Percentiles rank a stretch among this genome's conserved stretches.
phyloP scores from a whole-genome alignment of 495 filamentous ascomycete species.

The Penicillium dipodomyicola region DNA sequence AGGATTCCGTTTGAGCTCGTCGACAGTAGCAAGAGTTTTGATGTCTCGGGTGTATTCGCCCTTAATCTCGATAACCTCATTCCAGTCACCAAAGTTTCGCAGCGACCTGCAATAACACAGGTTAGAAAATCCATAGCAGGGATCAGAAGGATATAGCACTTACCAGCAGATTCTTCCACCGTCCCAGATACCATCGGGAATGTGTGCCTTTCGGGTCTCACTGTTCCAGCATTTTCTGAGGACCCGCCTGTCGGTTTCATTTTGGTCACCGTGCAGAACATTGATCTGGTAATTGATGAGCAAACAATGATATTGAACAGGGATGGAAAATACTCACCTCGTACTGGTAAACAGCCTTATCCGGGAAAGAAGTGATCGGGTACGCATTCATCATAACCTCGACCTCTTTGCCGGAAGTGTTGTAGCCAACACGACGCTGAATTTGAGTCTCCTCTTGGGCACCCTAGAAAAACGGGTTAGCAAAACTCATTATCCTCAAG shows the following conservation, averaged over 20 bases:
- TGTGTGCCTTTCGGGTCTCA: slow-evolving; percentile 48
- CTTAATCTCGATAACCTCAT: slow-evolving; percentile 8
- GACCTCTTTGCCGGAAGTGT: slow-evolving; percentile 55
- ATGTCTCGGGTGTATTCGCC: slow-evolving; percentile 2
- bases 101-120: slow-evolving; percentile 32
- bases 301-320: not conserved
- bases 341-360: slow-evolving; percentile 68
- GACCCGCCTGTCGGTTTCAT: slow-evolving; percentile 15
- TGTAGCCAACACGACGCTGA: slow-evolving; percentile 40
- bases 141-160: slow-evolving; percentile 19
- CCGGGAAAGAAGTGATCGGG: slow-evolving; percentile 54
- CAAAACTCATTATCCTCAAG: not conserved
- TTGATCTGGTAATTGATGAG: slow-evolving; percentile 47
- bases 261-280: slow-evolving; percentile 52
- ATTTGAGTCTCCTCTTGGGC: not conserved
- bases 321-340: slow-evolving; percentile 61
- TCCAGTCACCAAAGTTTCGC: slow-evolving; percentile 33
- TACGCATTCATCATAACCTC: slow-evolving; percentile 71
- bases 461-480: slow-evolving; percentile 1
- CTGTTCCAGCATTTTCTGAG: slow-evolving; percentile 73
- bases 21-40: not conserved
- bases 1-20: slow-evolving; percentile 18
- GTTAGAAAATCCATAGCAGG: slow-evolving; percentile 7
- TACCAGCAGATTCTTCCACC: slow-evolving; percentile 77
- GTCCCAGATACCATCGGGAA: slow-evolving; percentile 71